These are phyloP conservation scores for Sporobolomyces phaffii DNA, from an alignment of 768 basidiomycete genomes.

Conservation along the genomic window DNA sequence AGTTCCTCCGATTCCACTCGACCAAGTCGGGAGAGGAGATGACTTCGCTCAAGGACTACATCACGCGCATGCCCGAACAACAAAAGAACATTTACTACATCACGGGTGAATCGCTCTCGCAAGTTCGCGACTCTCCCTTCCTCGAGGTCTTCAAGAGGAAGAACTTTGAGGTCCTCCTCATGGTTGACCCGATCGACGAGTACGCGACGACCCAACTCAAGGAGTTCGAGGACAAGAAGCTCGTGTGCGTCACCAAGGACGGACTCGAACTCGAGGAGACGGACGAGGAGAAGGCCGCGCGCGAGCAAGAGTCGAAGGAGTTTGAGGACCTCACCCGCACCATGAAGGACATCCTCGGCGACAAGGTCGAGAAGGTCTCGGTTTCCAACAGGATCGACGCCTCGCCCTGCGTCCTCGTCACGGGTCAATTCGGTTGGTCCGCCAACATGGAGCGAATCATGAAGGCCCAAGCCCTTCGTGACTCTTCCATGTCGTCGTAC, in stretches of 20 bases:
- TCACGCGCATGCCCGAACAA: slow-evolving; percentile 97
- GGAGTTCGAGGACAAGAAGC: slow-evolving; percentile 97
- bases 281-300: slow-evolving; percentile 87
- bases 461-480: slow-evolving; percentile 96
- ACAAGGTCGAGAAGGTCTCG: slow-evolving; percentile 99
- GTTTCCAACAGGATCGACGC: slow-evolving; percentile 95
- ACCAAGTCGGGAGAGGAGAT: slow-evolving; percentile 87
- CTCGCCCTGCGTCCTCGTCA: slow-evolving; percentile 60
- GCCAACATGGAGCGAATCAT: slow-evolving; percentile 98
- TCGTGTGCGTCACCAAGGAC: slow-evolving; percentile 96
- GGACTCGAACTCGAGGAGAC: slow-evolving; percentile 99
- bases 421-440: slow-evolving; percentile 98
- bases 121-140: slow-evolving; percentile 92
- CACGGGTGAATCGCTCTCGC: slow-evolving; percentile 90
- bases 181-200: slow-evolving; percentile 97
- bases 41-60: slow-evolving; percentile 96
- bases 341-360: slow-evolving; percentile 97
- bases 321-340: slow-evolving; percentile 83
- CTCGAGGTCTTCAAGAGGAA: slow-evolving; percentile 99
- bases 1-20: slow-evolving; percentile 96
- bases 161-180: slow-evolving; percentile 94
- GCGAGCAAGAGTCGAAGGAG: slow-evolving; percentile 76
- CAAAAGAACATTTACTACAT: slow-evolving; percentile 99
- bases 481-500: slow-evolving; percentile 96
- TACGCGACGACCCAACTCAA: slow-evolving; percentile 98